Evolutionary conservation across 257 asterid genomes (phyloP).

Genomic region (Solanum boliviense): DNA sequence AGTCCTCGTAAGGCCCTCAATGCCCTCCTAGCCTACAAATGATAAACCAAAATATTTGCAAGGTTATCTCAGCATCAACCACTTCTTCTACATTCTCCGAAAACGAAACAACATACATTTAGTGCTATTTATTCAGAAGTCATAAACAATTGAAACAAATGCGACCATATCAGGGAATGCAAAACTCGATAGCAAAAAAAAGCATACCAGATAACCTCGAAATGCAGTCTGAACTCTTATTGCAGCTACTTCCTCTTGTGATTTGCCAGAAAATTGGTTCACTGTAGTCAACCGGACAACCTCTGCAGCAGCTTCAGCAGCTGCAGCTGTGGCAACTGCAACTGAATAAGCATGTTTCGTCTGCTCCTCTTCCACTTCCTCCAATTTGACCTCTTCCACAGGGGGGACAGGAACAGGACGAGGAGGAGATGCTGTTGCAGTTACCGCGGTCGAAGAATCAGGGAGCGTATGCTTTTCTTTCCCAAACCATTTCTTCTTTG

Average conservation of each 20-base stretch:
- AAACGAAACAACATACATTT: not conserved
- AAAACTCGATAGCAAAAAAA: not conserved
- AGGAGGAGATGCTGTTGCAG: slow-evolving; percentile 33
- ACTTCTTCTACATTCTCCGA: not conserved
- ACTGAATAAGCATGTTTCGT: slow-evolving; percentile 52
- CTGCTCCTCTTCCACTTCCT: slow-evolving; percentile 55
- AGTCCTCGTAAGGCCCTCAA: slow-evolving; percentile 84
- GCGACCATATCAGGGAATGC: not conserved
- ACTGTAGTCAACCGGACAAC: slow-evolving; percentile 36
- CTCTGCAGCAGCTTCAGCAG: slow-evolving; percentile 71
- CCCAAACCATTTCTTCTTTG: slow-evolving; percentile 32
- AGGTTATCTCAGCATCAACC: not conserved
- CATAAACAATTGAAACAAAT: not conserved
- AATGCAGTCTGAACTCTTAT: slow-evolving; percentile 80
- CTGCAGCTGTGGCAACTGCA: slow-evolving; percentile 63
- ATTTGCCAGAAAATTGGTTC: slow-evolving; percentile 43
- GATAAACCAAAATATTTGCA: not conserved
- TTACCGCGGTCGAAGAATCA: slow-evolving; percentile 22
- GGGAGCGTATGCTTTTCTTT: slow-evolving; percentile 38
- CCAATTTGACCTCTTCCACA: slow-evolving; percentile 41
- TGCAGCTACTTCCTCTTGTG: slow-evolving; percentile 75
- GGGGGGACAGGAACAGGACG: slow-evolving; percentile 30
- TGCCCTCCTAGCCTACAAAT: slow-evolving; percentile 83
- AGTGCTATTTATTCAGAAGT: not conserved
- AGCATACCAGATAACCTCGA: slow-evolving; percentile 73